A percentile compares a stretch with the other conserved stretches of the same genome.
phyloP scores from a whole-genome alignment of 2,329 filamentous ascomycete genomes.

The Colletotrichum gigasporum region DNA sequence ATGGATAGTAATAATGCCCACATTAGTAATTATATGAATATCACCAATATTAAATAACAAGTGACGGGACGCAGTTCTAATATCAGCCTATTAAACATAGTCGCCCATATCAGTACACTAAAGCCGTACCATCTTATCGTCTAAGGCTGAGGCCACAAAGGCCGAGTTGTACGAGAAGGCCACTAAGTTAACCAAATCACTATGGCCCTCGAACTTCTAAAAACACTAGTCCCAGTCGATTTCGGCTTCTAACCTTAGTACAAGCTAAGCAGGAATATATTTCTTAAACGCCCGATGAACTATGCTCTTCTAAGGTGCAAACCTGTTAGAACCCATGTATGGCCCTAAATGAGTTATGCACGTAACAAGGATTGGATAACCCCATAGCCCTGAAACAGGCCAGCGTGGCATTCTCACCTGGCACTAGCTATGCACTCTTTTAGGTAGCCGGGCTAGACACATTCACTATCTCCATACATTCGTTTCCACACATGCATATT shows the following conservation, averaged over 20 bases:
- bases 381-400: too few species aligned
- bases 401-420: too few species aligned
- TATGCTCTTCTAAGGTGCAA: slow-evolving; percentile 36
- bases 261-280: slow-evolving; percentile 34
- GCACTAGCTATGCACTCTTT: too few species aligned
- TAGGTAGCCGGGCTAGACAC: too few species aligned
- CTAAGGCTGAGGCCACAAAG: background rate
- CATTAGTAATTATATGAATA: background rate
- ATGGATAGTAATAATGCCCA: background rate
- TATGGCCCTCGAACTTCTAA: slow-evolving; percentile 29
- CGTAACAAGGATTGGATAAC: too few species aligned
- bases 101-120: slow-evolving; percentile 9
- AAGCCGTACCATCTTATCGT: background rate
- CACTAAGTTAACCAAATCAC: background rate
- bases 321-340: slow-evolving; percentile 37
- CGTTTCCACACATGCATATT: too few species aligned
- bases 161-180: slow-evolving; percentile 28
- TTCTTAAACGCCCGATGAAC: slow-evolving; percentile 27
- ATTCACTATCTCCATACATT: too few species aligned
- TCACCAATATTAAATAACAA: background rate
- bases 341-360: slow-evolving; percentile 36
- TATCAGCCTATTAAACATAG: background rate
- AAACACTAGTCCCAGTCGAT: slow-evolving; percentile 32
- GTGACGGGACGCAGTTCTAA: background rate
- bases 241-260: slow-evolving; percentile 16